Evolutionary conservation across 2,329 filamentous ascomycete genomes (phyloP).

Genomic region (Fragosphaeria purpurea): DNA sequence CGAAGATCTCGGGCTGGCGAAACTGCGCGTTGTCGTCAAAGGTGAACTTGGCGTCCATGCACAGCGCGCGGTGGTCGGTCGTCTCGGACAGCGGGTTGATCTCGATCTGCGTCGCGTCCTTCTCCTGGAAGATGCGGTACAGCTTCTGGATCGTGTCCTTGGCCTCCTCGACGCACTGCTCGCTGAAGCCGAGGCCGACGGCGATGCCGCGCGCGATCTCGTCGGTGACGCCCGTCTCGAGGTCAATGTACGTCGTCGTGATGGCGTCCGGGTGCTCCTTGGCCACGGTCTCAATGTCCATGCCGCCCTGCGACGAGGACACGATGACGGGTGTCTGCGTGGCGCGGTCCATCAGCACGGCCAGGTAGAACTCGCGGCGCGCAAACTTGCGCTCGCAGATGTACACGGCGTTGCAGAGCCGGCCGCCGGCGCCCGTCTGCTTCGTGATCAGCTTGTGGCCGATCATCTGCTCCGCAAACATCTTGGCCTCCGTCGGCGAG

Average conservation of each 20-base stretch:
- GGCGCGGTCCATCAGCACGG: conserved; percentile 93
- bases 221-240: conserved; percentile 90
- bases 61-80: conserved; percentile 93
- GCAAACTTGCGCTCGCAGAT: conserved; percentile 99
- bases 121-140: conserved; percentile 97
- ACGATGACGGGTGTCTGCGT: conserved; percentile 91
- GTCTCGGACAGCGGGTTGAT: conserved; percentile 99
- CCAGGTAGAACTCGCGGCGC: conserved; percentile 96
- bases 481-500: conserved; percentile 90
- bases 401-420: conserved; percentile 94
- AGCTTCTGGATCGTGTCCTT: conserved; percentile 97
- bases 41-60: conserved; percentile 98
- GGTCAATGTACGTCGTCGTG: conserved; percentile 85
- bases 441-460: conserved; percentile 99
- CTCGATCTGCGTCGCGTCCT: conserved; percentile 97
- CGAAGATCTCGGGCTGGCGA: conserved; percentile 93
- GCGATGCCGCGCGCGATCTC: conserved; percentile 87
- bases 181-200: conserved; percentile 88
- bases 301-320: conserved; percentile 94
- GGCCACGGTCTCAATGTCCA: conserved; percentile 97
- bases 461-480: conserved; percentile 99
- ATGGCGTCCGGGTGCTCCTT: conserved; percentile 97
- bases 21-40: conserved; percentile 99
- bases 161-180: conserved; percentile 93
- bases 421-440: conserved; percentile 89